These are phyloP conservation scores for Meyerozyma guilliermondii DNA, from an alignment of 1,139 yeast species.

Conservation along the genomic window DNA sequence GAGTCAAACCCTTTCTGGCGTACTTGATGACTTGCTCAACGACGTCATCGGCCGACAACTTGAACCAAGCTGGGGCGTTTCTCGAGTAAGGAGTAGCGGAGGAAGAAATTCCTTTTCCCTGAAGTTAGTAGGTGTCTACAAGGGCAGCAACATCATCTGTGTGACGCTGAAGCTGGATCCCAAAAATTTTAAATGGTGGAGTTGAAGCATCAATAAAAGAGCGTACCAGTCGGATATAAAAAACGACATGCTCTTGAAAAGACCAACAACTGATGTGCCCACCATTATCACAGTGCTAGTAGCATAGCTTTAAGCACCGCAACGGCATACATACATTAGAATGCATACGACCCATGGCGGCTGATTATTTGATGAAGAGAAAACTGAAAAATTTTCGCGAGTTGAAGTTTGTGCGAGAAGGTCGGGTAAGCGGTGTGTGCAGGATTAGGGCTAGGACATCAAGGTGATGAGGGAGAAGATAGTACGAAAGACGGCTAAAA, in stretches of 20 bases:
- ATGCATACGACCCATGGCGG: constrained; percentile 79
- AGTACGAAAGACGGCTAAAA: not conserved
- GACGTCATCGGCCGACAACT: constrained; percentile 90
- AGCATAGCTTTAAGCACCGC: not conserved
- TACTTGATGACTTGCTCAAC: constrained; percentile 98
- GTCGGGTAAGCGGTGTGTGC: constrained; percentile 3
- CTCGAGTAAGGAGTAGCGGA: constrained; percentile 99
- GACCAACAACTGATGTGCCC: constrained; percentile 3
- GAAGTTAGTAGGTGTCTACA: constrained; percentile 27
- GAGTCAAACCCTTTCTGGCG: constrained; percentile 99
- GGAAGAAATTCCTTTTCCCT: constrained; percentile 99
- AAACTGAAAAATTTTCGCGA: not conserved
- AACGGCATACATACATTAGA: constrained; percentile 57
- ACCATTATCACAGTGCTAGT: not conserved
- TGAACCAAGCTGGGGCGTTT: constrained; percentile 99
- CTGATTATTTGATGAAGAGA: constrained; percentile 18
- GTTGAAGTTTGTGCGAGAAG: constrained; percentile 5
- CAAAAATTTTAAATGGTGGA: not conserved
- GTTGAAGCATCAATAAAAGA: constrained; percentile 5
- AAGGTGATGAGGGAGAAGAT: not conserved
- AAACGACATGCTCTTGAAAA: constrained; percentile 5
- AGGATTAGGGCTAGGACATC: not conserved
- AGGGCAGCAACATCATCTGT: not conserved
- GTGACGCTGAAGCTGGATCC: not conserved
- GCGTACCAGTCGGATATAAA: constrained; percentile 11